Evolutionary conservation across 176 grass and related monocot species (phyloP).

Genomic region (Pontederia crassipes): DNA sequence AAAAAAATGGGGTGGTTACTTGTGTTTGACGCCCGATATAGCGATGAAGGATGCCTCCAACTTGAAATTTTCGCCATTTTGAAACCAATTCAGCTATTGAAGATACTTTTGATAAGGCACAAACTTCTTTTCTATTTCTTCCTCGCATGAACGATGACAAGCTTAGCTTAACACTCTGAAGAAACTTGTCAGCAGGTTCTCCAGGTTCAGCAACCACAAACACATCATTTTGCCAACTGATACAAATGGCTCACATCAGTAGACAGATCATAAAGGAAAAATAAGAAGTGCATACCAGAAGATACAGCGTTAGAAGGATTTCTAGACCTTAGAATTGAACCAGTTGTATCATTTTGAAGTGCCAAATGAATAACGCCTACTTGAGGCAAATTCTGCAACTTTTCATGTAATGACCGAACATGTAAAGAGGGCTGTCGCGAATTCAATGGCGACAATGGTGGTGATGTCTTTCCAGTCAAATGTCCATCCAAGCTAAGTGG

Average conservation of each 20-base stretch:
- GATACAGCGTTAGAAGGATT: slow-evolving; percentile 7
- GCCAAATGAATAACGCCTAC: slow-evolving; percentile 89
- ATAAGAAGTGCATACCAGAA: slow-evolving; percentile 1
- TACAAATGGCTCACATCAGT: slow-evolving; percentile 8
- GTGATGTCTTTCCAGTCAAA: slow-evolving; percentile 32
- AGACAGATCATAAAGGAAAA: neutral
- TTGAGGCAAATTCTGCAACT: slow-evolving; percentile 95
- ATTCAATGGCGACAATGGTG: slow-evolving; percentile 62
- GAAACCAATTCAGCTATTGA: slow-evolving; percentile 65
- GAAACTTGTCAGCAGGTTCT: slow-evolving; percentile 75
- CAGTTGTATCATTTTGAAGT: slow-evolving; percentile 88
- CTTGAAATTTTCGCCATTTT: slow-evolving; percentile 77
- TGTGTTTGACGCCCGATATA: slow-evolving; percentile 98
- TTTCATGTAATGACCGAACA: slow-evolving; percentile 62
- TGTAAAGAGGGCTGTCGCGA: slow-evolving; percentile 59
- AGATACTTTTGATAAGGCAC: slow-evolving; percentile 74
- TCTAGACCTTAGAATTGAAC: slow-evolving; percentile 85
- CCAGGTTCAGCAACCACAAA: slow-evolving; percentile 98
- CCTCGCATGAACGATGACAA: slow-evolving; percentile 50
- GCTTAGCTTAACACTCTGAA: slow-evolving; percentile 83
- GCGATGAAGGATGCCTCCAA: slow-evolving; percentile 81
- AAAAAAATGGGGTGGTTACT: slow-evolving; percentile 37
- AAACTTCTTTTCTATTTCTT: slow-evolving; percentile 56
- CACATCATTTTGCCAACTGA: slow-evolving; percentile 99
- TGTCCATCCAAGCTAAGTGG: slow-evolving; percentile 90